Base-by-base conservation (phyloP, 495 filamentous ascomycete genomes). In the Penicillium waksmanii region DNA sequence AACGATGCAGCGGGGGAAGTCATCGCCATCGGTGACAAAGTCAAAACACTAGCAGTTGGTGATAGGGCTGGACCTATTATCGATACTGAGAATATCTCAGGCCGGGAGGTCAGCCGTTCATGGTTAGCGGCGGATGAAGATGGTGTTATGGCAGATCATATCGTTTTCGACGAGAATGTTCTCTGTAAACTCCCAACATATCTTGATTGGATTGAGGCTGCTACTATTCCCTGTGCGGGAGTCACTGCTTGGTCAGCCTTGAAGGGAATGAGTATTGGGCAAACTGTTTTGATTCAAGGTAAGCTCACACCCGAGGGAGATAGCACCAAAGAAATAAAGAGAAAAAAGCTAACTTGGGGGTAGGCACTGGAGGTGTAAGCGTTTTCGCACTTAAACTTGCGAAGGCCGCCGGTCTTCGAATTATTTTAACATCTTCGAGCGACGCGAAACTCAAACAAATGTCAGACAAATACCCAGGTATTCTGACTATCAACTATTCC, bases 231-330 rank as follows among this genome's bases (percentile, higher is more conserved):
- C 9, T 75, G 72, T 57, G 75, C 74, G n/a, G 77, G 74, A 0
- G 64, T 73, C 1, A 78, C 77, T 10, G 76, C 76, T 11, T 79
- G 76, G 75, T 55, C 66, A 31, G 74, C 73, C 11, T 53, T 79
- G 54, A 68, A 69, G 50, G 69, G 63, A 0, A 52, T 70, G 19
- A 58, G 62, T 13, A 69, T 72, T 23, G 76, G 76, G 3, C 53
- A 70, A 50, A 77, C 55, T n/a, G 73, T 78, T 19, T 61, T 79
- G 50, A 68, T 79, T 48, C 75, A 79, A 68, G 76, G 73, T 52
- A 18, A 17, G 50, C 17, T 33, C 11, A 23, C 42, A 3, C 8
- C 42, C n/a, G n/a, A n/a, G n/a, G n/a, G n/a, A n/a, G n/a, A n/a
- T n/a, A n/a, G n/a, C n/a, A n/a, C n/a, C n/a, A n/a, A n/a, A n/a